phyloP scores from a whole-genome alignment of 148 eudicot genomes.

The Mesembryanthemum crystallinum region DNA sequence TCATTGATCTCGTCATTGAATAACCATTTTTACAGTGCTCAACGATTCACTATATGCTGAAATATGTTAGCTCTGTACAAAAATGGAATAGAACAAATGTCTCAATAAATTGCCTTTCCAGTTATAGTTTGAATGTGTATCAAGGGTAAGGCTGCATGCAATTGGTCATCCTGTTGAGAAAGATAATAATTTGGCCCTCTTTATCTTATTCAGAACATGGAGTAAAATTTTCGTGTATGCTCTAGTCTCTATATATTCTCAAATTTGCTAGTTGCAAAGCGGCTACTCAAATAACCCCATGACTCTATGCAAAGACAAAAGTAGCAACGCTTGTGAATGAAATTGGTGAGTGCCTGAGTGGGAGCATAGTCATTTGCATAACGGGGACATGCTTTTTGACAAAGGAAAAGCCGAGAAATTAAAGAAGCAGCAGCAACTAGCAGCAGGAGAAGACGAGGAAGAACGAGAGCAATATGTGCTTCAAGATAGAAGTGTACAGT shows the following conservation, averaged over 20 bases:
- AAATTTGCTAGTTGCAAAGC: background rate
- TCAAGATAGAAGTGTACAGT: background rate
- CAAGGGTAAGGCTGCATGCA: too few relatives aligned
- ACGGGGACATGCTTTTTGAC: conserved; percentile 16
- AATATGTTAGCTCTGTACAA: too few relatives aligned
- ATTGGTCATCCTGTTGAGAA: too few relatives aligned
- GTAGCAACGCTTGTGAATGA: conserved; percentile 9
- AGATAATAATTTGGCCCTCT: too few relatives aligned
- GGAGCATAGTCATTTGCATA: conserved; percentile 23
- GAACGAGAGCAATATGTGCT: background rate
- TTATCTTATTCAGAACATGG: too few relatives aligned
- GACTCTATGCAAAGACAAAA: conserved; percentile 18
- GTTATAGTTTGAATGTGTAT: too few relatives aligned
- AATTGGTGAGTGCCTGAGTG: conserved; percentile 26
- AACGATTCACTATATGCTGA: too few relatives aligned
- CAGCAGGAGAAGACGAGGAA: background rate
- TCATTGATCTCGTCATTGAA: background rate
- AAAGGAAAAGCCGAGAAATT: background rate
- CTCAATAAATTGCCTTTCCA: too few relatives aligned
- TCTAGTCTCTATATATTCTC: background rate
- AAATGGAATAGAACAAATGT: too few relatives aligned
- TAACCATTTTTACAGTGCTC: background rate
- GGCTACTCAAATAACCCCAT: background rate
- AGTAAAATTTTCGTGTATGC: background rate
- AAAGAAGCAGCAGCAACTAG: background rate